Evolutionary conservation across 352 stramenopile genomes (phyloP), one percentile per base, ranked within the genome.

Genomic region (Pythium sukuiense): DNA sequence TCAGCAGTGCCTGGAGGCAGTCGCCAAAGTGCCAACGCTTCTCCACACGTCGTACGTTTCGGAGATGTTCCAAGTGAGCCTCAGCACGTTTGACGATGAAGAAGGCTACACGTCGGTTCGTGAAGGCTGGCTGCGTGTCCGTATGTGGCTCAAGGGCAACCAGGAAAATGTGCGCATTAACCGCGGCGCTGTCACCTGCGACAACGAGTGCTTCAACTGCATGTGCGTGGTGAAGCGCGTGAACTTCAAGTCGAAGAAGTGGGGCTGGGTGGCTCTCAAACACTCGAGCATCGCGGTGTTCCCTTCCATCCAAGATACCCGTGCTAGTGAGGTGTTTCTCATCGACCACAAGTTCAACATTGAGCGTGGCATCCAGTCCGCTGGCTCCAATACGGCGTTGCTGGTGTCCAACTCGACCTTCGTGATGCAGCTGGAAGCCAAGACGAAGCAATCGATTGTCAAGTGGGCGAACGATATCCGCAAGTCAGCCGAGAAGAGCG

Each of bases 121-220:
- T 33, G 87, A 95, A 82, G 85, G 87, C 12, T 95, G 87, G 87
- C 66, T 95, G 7, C 90, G 90, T 49, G 85, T 88, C 0, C 85
- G 85, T 24, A 85, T 90, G 58, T 95, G 87, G 87, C 72, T 93
- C 59, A 93, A 93, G 56, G 87, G 87, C 48, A 90, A 92, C 65
- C 80, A 86, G 50, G 87, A 95, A 29, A 92, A 95, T 57, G 85
- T 95, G 30, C 87, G 81, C 14, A 89, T 95, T 55, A 92, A 95
- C 53, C 85, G 83, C 14, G 85, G 79, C 1, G 84, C 84, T 0
- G 71, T 80, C 24, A 88, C 81, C 14, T 95, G 87, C 49, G 87
- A 95, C 71, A 95, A 95, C 45, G 83, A 93, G 63, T 95, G 83
- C 65, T 92, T 93, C 67, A 95, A 95, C 74, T 95, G 87, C 72